Conservation (phyloP, 805 yeast genomes). For the Ogataea thermomethanolica region DNA sequence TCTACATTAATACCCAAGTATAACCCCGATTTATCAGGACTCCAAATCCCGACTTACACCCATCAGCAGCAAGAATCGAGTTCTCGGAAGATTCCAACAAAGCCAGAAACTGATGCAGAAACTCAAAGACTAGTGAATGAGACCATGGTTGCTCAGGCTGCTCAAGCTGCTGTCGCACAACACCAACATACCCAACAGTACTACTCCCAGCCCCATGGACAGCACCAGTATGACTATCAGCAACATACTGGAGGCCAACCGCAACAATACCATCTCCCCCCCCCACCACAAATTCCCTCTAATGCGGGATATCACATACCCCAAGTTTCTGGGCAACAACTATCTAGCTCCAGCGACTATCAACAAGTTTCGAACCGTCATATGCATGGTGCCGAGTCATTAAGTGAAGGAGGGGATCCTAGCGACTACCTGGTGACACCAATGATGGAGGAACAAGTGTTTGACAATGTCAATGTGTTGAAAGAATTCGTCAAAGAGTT, state of each 20-base stretch:
- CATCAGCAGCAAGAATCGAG: constrained; percentile 13
- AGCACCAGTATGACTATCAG: constrained; percentile 14
- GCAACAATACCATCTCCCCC: constrained; percentile 14
- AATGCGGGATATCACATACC: constrained; percentile 6
- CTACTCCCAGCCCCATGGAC: constrained; percentile 10
- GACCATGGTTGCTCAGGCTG: constrained; percentile 21
- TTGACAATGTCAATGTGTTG: constrained; percentile 46
- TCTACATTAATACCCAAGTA: constrained; percentile 23
- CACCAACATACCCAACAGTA: constrained; percentile 15
- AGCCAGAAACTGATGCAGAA: constrained; percentile 15
- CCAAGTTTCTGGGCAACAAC: constrained; percentile 1
- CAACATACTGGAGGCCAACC: constrained; percentile 9
- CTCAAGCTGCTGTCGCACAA: constrained; percentile 22
- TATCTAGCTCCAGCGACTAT: constrained; percentile 10
- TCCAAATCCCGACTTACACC: constrained; percentile 16
- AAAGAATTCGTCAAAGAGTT: constrained; percentile 53
- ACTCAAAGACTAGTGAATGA: constrained; percentile 19
- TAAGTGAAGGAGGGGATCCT: constrained; percentile 20
- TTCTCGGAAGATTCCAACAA: constrained; percentile 2
- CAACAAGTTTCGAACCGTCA: constrained; percentile 14
- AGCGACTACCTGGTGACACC: constrained; percentile 49
- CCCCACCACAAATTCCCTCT: constrained; percentile 12
- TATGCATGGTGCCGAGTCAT: constrained; percentile 3
- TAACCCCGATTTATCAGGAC: constrained; percentile 14
- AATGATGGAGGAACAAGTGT: constrained; percentile 51